These are phyloP conservation scores for Penicillium expansum DNA, from an alignment of 2,329 filamentous ascomycete genomes.

Conservation along the genomic window DNA sequence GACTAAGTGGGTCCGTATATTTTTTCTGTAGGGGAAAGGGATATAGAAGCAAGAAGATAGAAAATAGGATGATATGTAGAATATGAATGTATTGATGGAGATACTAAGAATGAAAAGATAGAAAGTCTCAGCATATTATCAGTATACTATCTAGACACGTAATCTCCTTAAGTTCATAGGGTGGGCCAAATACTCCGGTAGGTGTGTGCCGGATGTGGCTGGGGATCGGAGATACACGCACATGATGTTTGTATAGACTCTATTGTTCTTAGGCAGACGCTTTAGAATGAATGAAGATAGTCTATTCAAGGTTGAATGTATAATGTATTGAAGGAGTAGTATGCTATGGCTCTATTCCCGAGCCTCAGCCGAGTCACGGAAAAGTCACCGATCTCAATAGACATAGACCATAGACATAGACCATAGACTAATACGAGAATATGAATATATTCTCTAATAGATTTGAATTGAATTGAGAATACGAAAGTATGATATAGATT, in stretches of 20 bases:
- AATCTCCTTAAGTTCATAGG: not conserved
- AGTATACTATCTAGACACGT: not conserved
- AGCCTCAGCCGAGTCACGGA: slow-evolving; percentile 1
- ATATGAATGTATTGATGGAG: not conserved
- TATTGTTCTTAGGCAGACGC: not conserved
- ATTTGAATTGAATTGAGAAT: not conserved
- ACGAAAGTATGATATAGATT: not conserved
- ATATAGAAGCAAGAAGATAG: not conserved
- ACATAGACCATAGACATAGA: no score
- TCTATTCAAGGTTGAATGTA: not conserved
- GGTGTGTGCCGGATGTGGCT: slow-evolving; percentile 4
- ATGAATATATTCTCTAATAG: not conserved
- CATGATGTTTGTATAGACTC: not conserved
- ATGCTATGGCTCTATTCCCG: not conserved
- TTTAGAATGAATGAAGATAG: not conserved
- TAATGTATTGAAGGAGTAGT: not conserved
- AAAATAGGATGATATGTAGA: not conserved
- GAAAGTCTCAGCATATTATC: no score
- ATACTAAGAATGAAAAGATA: not conserved
- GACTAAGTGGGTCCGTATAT: slow-evolving; percentile 5
- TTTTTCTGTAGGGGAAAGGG: not conserved
- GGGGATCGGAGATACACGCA: slow-evolving; percentile 1
- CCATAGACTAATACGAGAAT: not conserved
- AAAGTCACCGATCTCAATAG: not conserved
- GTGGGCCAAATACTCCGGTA: not conserved